Base-by-base conservation (phyloP, 2,329 filamentous ascomycete genomes). In the Colletotrichum spinosum region DNA sequence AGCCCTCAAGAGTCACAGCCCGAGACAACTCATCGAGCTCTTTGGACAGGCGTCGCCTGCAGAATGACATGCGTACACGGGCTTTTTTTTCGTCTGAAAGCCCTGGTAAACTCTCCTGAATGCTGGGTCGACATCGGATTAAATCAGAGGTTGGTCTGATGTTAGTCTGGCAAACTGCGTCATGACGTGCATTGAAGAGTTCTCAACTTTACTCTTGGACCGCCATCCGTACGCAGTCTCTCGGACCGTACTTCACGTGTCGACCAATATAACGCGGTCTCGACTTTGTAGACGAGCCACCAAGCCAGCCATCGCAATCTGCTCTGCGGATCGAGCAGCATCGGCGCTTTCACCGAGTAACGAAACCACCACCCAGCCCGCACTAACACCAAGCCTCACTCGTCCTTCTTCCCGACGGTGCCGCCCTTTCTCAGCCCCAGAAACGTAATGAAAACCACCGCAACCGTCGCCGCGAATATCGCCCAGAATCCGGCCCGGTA, bases 401-500 rank as follows among this genome's bases (percentile, higher is more conserved):
- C 65, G 25, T 66, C 53, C 69, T 85, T 86, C 68, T 83, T 74
- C 0, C 84, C 85, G 37, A 87, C 78, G 38, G 77, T 81, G 1
- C 84, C 84, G 6, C 79, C 77, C 53, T 78, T 80, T 54, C 78
- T 75, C 38, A 86, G 68, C 0, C 84, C 84, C 57, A 79, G 75
- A 4, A 72, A 72, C 11, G 77, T 77, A 49, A 84, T 70, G 1
- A 75, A 65, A 55, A 75, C 74, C 12, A 79, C 76, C 13, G 79
- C 68, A 1, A 83, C 70, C 61, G 80, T 80, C 17, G 70, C 69
- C 1, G 76, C 83, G 74, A 86, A 86, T 17, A 81, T 81, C 0
- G 80, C 77, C 85, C 85, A 87, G 65, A 86, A 88, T 0, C 79
- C 81, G 2, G 83, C 84, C 11, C 81, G 73, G 67, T 85, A 88